These are phyloP conservation scores for Fusarium chlamydosporum DNA, from an alignment of 2,329 filamentous ascomycete genomes.

Conservation along the genomic window DNA sequence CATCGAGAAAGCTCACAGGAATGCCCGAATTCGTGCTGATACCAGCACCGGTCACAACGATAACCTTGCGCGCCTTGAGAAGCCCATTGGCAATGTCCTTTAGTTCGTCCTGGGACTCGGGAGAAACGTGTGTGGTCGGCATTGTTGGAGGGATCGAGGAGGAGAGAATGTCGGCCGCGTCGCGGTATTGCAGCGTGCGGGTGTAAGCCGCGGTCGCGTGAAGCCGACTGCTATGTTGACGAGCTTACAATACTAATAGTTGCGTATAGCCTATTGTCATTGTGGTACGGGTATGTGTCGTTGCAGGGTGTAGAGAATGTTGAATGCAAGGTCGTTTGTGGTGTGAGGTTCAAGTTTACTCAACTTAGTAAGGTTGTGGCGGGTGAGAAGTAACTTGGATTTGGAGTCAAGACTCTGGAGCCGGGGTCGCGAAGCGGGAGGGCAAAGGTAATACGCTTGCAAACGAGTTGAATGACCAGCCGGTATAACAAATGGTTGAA, in stretches of 20 bases:
- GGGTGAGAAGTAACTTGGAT: slow-evolving; percentile 25
- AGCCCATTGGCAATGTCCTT: slow-evolving; percentile 75
- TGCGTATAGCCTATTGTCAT: slow-evolving; percentile 37
- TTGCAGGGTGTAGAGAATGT: slow-evolving; percentile 1
- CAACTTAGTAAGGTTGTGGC: slow-evolving; percentile 36
- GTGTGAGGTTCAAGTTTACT: slow-evolving; percentile 41
- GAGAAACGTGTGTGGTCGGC: slow-evolving; percentile 70
- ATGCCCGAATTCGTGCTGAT: slow-evolving; percentile 84
- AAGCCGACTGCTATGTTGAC: slow-evolving; percentile 34
- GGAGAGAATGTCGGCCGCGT: slow-evolving; percentile 46
- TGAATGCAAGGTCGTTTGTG: slow-evolving; percentile 18
- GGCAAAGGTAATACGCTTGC: slow-evolving; percentile 31
- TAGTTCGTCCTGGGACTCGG: slow-evolving; percentile 67
- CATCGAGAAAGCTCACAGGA: slow-evolving; percentile 64
- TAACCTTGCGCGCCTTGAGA: slow-evolving; percentile 75
- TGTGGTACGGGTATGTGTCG: slow-evolving; percentile 23
- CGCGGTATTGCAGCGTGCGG: slow-evolving; percentile 41
- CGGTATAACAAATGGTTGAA: slow-evolving; percentile 3
- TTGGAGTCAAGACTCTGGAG: slow-evolving; percentile 32
- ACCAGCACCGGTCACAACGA: slow-evolving; percentile 79
- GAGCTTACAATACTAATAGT: slow-evolving; percentile 23
- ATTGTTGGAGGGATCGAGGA: slow-evolving; percentile 57
- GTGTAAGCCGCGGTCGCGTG: slow-evolving; percentile 40
- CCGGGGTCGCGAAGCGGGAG: slow-evolving; percentile 42
- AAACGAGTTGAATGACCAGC: slow-evolving; percentile 1